Evolutionary conservation across 176 grass and related monocot species (phyloP).

Genomic region (Carex littledalei): DNA sequence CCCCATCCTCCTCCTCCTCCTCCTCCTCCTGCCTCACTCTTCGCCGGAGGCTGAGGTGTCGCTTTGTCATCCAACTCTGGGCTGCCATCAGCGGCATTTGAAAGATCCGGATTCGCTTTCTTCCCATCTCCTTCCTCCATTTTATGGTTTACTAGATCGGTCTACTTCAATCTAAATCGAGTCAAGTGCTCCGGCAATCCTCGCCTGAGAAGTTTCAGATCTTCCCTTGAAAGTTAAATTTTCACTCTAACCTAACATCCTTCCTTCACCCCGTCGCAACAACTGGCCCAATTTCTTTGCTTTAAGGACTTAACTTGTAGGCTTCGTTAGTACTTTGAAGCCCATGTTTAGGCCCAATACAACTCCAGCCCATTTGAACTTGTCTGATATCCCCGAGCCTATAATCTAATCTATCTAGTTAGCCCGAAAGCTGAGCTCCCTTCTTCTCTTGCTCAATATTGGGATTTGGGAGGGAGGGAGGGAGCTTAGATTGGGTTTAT

Average conservation of each 20-base stretch:
- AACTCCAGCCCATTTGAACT: neutral
- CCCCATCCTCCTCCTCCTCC: slow-evolving; percentile 45
- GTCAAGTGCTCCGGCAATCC: neutral
- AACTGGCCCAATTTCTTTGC: neutral
- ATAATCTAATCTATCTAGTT: neutral
- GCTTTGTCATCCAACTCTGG: neutral
- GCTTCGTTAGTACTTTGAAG: neutral
- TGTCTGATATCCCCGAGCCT: slow-evolving; percentile 12
- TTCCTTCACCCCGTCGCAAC: neutral
- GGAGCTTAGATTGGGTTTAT: neutral
- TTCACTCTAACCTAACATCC: neutral
- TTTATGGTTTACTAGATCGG: neutral
- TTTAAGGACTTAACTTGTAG: neutral
- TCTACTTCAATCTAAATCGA: neutral
- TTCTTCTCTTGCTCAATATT: neutral
- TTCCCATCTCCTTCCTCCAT: slow-evolving; percentile 24
- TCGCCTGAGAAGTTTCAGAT: neutral
- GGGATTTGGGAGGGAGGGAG: neutral
- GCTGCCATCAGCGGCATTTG: slow-evolving; percentile 9
- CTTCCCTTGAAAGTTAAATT: slow-evolving; percentile 17
- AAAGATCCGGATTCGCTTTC: slow-evolving; percentile 11
- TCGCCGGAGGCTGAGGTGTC: neutral
- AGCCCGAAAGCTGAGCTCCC: neutral
- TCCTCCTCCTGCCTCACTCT: neutral
- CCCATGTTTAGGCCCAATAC: neutral